A percentile compares a stretch with the other conserved stretches of the same genome.
phyloP scores from a whole-genome alignment of 116 monocot species.

The Iris pallida region DNA sequence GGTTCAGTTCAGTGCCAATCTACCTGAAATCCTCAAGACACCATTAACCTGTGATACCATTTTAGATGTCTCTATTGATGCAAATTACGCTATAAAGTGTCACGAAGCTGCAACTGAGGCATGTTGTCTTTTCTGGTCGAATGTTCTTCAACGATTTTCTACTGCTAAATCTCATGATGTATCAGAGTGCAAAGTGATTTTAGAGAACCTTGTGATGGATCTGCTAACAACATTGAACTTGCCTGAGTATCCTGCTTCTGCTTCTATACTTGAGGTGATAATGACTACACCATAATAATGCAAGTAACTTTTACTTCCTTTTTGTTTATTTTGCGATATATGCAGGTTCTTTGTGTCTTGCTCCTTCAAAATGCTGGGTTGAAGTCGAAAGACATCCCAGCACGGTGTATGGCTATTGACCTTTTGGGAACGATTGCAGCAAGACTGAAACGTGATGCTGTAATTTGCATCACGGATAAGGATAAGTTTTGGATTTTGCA shows the following conservation, averaged over 20 bases:
- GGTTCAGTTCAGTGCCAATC: conserved; percentile 73
- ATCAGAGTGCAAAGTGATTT: conserved; percentile 72
- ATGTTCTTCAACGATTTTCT: conserved; percentile 84
- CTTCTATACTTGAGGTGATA: conserved; percentile 86
- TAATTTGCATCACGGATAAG: conserved; percentile 21
- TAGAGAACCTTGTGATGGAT: conserved; percentile 90
- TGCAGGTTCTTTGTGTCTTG: conserved; percentile 92
- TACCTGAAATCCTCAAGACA: conserved; percentile 61
- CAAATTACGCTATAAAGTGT: conserved; percentile 52
- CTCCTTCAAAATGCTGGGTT: conserved; percentile 92
- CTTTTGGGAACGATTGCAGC: conserved; percentile 90
- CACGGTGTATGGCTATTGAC: conserved; percentile 86
- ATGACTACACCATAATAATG: conserved; percentile 1
- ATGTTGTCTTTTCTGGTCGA: conserved; percentile 85
- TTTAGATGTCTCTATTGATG: conserved; percentile 56
- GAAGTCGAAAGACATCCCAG: conserved; percentile 87
- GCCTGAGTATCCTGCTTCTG: conserved; percentile 95
- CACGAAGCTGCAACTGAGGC: conserved; percentile 65
- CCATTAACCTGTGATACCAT: conserved; percentile 41
- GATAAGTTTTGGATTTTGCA: conserved; percentile 81
- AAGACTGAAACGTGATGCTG: conserved; percentile 80
- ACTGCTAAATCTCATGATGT: conserved; percentile 74
- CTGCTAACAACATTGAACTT: conserved; percentile 86
- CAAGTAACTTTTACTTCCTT: neutral
- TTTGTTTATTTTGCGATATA: conserved; percentile 11